Conservation (phyloP, 305 asterid genomes). For the Fraxinus baroniana region DNA sequence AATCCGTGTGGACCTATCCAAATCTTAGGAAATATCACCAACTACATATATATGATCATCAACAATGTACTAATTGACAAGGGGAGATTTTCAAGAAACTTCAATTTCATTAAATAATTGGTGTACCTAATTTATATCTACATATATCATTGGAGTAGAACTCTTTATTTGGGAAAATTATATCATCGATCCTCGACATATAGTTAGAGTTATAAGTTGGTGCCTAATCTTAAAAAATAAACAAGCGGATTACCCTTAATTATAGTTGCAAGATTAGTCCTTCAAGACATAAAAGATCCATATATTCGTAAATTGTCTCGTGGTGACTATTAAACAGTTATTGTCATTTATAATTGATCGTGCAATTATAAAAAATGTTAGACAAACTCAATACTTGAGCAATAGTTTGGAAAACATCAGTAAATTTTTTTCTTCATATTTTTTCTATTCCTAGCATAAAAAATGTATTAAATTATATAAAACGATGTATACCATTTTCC, state of each 20-base stretch:
- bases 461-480: neutral
- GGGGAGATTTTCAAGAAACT: neutral
- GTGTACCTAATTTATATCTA: neutral
- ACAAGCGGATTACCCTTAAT: neutral
- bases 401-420: neutral
- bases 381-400: neutral
- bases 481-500: neutral
- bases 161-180: neutral
- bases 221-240: neutral
- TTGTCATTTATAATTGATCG: neutral
- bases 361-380: neutral
- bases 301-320: neutral
- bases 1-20: slow-evolving; percentile 26
- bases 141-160: neutral
- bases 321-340: neutral
- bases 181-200: neutral
- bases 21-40: slow-evolving; percentile 20
- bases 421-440: neutral
- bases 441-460: neutral
- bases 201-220: neutral
- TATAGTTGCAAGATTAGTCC: neutral
- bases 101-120: neutral
- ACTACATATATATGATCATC: neutral
- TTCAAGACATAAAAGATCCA: neutral
- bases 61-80: neutral